Evolutionary conservation across 2,329 filamentous ascomycete genomes (phyloP).

Genomic region (Xylaria sp.): DNA sequence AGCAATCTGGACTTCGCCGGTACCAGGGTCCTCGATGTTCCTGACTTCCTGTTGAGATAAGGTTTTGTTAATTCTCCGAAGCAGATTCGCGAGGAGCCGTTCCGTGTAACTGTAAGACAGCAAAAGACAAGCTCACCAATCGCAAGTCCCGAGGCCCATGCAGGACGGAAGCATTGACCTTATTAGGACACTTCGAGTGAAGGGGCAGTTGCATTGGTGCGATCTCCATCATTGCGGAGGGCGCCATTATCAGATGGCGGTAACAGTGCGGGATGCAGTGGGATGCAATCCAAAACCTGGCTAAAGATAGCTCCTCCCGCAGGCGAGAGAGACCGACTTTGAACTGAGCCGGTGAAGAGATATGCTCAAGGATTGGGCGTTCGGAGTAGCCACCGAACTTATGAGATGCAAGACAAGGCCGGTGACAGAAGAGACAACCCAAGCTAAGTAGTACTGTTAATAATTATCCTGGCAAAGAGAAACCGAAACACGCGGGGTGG

Average conservation of each 20-base stretch:
- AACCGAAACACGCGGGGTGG: slow-evolving; percentile 7
- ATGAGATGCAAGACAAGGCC: slow-evolving; percentile 14
- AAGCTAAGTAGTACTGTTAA: slow-evolving; percentile 4
- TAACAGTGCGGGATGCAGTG: slow-evolving; percentile 41
- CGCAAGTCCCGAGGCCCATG: slow-evolving; percentile 60
- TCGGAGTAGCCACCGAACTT: neutral
- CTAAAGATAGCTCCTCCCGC: slow-evolving; percentile 2
- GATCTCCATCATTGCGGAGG: slow-evolving; percentile 50
- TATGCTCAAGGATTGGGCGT: slow-evolving; percentile 6
- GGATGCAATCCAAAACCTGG: slow-evolving; percentile 28
- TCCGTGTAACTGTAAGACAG: slow-evolving; percentile 37
- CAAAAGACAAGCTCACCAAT: slow-evolving; percentile 49
- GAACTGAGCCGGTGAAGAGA: slow-evolving; percentile 7
- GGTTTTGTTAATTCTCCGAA: slow-evolving; percentile 20
- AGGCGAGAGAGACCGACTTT: slow-evolving; percentile 7
- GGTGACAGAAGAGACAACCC: neutral
- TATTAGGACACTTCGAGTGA: slow-evolving; percentile 44
- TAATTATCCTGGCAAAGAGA: slow-evolving; percentile 15
- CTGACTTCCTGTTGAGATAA: slow-evolving; percentile 49
- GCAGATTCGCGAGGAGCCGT: slow-evolving; percentile 11
- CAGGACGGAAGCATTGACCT: slow-evolving; percentile 57
- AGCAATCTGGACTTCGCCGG: slow-evolving; percentile 65
- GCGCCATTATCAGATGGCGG: slow-evolving; percentile 48
- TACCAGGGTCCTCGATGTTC: slow-evolving; percentile 49
- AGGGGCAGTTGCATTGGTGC: slow-evolving; percentile 49